phyloP scores from a whole-genome alignment of 139 green algal genomes.

The Haematococcus lacustris region DNA sequence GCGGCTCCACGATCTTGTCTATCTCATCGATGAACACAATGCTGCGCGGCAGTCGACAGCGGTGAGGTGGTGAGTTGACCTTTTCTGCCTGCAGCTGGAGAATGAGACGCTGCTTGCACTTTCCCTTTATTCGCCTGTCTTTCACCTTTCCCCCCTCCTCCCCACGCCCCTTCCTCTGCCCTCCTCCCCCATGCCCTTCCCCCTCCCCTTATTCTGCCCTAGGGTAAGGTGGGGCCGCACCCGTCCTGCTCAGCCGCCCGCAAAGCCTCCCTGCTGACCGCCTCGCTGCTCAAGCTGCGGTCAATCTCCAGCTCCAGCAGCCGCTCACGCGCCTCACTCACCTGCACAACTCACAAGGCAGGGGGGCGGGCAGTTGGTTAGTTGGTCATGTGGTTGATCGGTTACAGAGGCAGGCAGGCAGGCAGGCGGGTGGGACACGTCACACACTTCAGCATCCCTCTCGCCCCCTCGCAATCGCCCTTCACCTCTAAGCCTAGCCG shows the following conservation, averaged over 20 bases:
- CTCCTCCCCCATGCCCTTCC: too few relatives aligned
- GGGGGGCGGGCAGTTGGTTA: not conserved
- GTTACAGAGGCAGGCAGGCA: too few relatives aligned
- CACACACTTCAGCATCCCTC: not conserved
- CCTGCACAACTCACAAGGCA: conserved; percentile 7
- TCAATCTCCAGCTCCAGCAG: conserved; percentile 62
- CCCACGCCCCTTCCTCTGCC: too few relatives aligned
- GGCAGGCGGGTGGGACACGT: too few relatives aligned
- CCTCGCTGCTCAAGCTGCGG: conserved; percentile 33
- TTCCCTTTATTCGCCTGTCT: too few relatives aligned
- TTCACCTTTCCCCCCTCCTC: too few relatives aligned
- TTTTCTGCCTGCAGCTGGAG: not conserved
- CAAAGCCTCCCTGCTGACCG: conserved; percentile 65
- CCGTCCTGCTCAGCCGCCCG: conserved; percentile 43
- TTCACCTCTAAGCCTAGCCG: not conserved
- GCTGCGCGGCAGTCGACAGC: conserved; percentile 12
- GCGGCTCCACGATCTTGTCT: conserved; percentile 87
- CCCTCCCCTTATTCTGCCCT: too few relatives aligned
- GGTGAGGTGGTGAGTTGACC: not conserved
- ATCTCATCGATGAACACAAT: conserved; percentile 98
- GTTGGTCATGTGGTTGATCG: too few relatives aligned
- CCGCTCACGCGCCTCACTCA: conserved; percentile 61
- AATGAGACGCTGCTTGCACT: too few relatives aligned
- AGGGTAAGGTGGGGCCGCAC: too few relatives aligned
- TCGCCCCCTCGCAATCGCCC: not conserved